Percentiles rank a stretch among this genome's conserved stretches.
Conservation (phyloP, 768 basidiomycete genomes). For the Termitomyces sp. region DNA sequence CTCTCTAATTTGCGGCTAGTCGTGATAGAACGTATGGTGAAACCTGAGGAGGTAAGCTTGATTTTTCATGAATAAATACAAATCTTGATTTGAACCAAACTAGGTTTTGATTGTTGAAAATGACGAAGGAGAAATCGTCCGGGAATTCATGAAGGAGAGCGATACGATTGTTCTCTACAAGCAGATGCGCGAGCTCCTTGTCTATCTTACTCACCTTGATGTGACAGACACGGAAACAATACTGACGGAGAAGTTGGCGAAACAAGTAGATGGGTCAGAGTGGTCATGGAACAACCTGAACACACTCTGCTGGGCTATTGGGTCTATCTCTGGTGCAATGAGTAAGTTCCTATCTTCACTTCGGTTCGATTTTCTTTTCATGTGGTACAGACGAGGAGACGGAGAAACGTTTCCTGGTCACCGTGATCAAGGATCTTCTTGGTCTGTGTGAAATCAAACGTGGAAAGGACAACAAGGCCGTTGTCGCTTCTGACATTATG, state of each 20-base stretch:
- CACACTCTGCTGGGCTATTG: slow-evolving; percentile 99
- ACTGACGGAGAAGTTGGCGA: slow-evolving; percentile 93
- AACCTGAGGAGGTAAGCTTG: slow-evolving; percentile 87
- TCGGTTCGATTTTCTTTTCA: background rate
- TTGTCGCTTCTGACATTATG: slow-evolving; percentile 95
- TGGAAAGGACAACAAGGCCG: slow-evolving; percentile 99
- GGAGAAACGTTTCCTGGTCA: slow-evolving; percentile 97
- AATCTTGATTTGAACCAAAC: background rate
- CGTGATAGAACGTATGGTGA: slow-evolving; percentile 99
- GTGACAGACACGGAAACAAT: slow-evolving; percentile 95
- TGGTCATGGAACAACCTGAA: slow-evolving; percentile 99
- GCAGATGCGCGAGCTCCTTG: slow-evolving; percentile 95
- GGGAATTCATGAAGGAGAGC: slow-evolving; percentile 98
- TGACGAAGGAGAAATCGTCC: slow-evolving; percentile 98
- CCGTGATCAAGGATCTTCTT: slow-evolving; percentile 98
- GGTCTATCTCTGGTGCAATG: slow-evolving; percentile 98
- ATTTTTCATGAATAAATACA: too few relatives aligned
- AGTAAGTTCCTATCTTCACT: slow-evolving; percentile 50
- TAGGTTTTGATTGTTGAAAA: slow-evolving; percentile 98
- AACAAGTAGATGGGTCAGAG: slow-evolving; percentile 95
- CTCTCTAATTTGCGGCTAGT: slow-evolving; percentile 90
- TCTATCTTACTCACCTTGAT: slow-evolving; percentile 97
- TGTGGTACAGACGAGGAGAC: slow-evolving; percentile 82
- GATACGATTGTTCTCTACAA: slow-evolving; percentile 99
- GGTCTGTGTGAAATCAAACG: slow-evolving; percentile 97